phyloP scores from a whole-genome alignment of 2,329 filamentous ascomycete genomes.

The Ophiostoma himal-ulmi region DNA sequence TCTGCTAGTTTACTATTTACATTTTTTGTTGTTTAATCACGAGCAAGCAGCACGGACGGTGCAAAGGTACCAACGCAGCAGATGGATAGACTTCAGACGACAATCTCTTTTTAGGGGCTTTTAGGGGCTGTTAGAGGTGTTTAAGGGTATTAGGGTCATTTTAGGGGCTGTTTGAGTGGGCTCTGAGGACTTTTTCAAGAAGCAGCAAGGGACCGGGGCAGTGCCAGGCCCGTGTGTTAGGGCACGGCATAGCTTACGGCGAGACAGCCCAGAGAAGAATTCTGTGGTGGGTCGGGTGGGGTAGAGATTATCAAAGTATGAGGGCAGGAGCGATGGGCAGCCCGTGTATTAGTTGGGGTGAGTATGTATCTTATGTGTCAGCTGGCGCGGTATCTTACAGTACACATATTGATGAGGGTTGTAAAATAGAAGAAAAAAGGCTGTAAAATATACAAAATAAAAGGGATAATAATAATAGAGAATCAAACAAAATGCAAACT shows the following conservation, averaged over 20 bases:
- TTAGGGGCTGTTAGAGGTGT: background rate
- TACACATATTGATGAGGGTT: too few species aligned
- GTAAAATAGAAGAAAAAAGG: background rate
- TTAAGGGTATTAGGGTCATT: background rate
- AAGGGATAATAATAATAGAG: background rate
- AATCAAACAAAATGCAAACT: background rate
- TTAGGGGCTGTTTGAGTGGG: slow-evolving; percentile 7
- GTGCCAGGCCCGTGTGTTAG: background rate
- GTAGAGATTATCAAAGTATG: background rate
- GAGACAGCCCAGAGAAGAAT: background rate
- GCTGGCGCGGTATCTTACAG: too few species aligned
- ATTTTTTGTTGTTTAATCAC: background rate
- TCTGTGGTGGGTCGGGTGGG: background rate
- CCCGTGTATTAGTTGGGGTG: background rate
- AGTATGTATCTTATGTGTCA: too few species aligned
- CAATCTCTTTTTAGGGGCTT: slow-evolving; percentile 9
- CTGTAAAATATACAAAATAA: background rate
- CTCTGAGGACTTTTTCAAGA: background rate
- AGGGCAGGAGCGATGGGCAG: background rate
- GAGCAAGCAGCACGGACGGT: background rate
- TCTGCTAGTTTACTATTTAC: background rate
- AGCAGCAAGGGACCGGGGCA: background rate
- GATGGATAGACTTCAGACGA: slow-evolving; percentile 6
- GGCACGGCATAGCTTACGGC: background rate
- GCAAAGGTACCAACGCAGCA: background rate